These are phyloP conservation scores for Arabidopsis suecica DNA, from an alignment of 345 rosid species.

Conservation along the genomic window DNA sequence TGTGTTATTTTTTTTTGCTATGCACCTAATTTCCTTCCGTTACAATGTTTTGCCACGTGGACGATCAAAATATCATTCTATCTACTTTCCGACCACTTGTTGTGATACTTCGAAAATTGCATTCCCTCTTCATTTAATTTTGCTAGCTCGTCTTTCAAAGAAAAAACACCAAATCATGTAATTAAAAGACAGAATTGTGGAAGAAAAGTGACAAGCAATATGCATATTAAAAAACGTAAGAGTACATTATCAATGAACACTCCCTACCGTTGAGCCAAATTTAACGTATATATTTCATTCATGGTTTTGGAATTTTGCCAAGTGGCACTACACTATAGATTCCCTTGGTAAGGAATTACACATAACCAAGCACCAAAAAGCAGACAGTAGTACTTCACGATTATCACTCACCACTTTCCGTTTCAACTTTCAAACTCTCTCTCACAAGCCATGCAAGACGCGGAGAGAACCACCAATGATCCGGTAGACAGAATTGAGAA, in stretches of 20 bases:
- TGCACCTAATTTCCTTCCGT: not conserved
- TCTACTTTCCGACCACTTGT: conserved; percentile 26
- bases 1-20: not conserved
- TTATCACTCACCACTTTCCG: too few relatives aligned
- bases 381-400: too few relatives aligned
- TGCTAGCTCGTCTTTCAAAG: not conserved
- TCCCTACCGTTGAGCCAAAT: too few relatives aligned
- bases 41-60: conserved; percentile 51
- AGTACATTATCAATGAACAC: too few relatives aligned
- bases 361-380: too few relatives aligned
- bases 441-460: conserved; percentile 32
- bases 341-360: too few relatives aligned
- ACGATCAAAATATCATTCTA: conserved; percentile 33
- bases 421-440: too few relatives aligned
- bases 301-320: too few relatives aligned
- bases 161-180: not conserved
- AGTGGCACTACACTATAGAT: too few relatives aligned
- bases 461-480: conserved; percentile 23
- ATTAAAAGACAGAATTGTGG: too few relatives aligned
- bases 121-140: not conserved
- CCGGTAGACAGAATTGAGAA: conserved; percentile 9
- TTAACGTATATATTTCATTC: too few relatives aligned
- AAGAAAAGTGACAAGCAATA: not conserved
- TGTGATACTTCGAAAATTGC: not conserved
- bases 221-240: not conserved